A percentile compares a stretch with the other conserved stretches of the same genome.
These are phyloP conservation scores for Coemansia sp. DNA, from an alignment of 192 early-diverging fungal genomes.

Conservation along the genomic window DNA sequence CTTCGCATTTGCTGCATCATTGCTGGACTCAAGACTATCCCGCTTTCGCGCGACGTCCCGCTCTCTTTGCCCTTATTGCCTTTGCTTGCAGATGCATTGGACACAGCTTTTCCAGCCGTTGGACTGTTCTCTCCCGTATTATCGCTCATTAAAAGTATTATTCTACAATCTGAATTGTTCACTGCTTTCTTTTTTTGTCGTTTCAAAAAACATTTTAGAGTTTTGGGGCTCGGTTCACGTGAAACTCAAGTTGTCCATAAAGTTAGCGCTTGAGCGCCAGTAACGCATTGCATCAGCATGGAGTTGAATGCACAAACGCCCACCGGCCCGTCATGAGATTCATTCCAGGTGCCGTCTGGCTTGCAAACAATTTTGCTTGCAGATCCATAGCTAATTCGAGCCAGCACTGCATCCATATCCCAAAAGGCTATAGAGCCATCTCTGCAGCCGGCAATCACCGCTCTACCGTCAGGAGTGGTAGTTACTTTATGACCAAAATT, in stretches of 20 bases:
- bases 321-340: constrained; percentile 29
- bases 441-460: constrained; percentile 18
- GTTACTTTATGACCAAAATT: constrained; percentile 29
- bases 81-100: constrained; percentile 16
- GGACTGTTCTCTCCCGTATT: constrained; percentile 4
- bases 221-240: too few species aligned
- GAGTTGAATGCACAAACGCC: constrained; percentile 45
- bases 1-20: constrained; percentile 49
- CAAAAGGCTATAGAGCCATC: constrained; percentile 34
- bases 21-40: constrained; percentile 41
- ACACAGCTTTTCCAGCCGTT: constrained; percentile 4
- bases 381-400: too few species aligned
- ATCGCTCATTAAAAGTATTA: too few species aligned
- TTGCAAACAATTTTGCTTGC: too few species aligned
- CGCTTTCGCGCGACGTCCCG: constrained; percentile 21
- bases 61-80: constrained; percentile 24
- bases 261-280: constrained; percentile 30
- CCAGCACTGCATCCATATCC: constrained; percentile 10
- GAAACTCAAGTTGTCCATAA: constrained; percentile 22
- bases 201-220: too few species aligned
- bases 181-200: too few species aligned
- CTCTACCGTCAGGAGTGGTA: constrained; percentile 36
- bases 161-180: too few species aligned
- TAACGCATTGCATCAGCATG: constrained; percentile 31
- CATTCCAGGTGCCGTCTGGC: constrained; percentile 28